Conservation (phyloP, 805 yeast species). For the Candida caryicola region DNA sequence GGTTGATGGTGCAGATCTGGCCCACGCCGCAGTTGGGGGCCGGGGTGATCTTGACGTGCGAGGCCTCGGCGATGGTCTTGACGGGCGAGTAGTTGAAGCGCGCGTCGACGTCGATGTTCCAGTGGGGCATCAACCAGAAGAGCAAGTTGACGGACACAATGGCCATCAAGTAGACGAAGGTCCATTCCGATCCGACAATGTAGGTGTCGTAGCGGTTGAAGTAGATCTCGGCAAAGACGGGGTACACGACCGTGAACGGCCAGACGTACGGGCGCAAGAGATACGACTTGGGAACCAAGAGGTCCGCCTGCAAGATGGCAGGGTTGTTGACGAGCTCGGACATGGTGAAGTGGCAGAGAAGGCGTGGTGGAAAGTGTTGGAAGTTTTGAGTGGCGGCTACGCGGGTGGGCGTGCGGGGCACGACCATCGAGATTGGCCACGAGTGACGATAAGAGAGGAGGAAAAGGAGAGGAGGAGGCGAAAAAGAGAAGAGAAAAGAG, state of each 20-base stretch:
- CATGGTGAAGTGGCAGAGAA: slow-evolving; percentile 20
- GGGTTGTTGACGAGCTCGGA: slow-evolving; percentile 62
- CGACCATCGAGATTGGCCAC: no score
- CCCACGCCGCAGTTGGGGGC: slow-evolving; percentile 84
- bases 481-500: no score
- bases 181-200: slow-evolving; percentile 93
- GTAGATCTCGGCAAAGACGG: slow-evolving; percentile 66
- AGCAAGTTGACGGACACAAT: slow-evolving; percentile 70
- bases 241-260: slow-evolving; percentile 80
- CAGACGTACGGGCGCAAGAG: slow-evolving; percentile 71
- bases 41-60: slow-evolving; percentile 73
- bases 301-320: slow-evolving; percentile 66
- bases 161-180: slow-evolving; percentile 79
- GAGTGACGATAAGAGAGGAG: no score
- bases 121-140: slow-evolving; percentile 86
- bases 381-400: background rate
- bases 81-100: slow-evolving; percentile 65
- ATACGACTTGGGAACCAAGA: slow-evolving; percentile 66
- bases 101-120: slow-evolving; percentile 76
- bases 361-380: background rate
- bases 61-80: slow-evolving; percentile 55
- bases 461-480: no score
- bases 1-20: slow-evolving; percentile 64
- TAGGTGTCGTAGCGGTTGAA: slow-evolving; percentile 68
- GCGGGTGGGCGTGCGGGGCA: no score